Conservation (phyloP, 2,329 filamentous ascomycete species). For the Neonectria magnoliae region DNA sequence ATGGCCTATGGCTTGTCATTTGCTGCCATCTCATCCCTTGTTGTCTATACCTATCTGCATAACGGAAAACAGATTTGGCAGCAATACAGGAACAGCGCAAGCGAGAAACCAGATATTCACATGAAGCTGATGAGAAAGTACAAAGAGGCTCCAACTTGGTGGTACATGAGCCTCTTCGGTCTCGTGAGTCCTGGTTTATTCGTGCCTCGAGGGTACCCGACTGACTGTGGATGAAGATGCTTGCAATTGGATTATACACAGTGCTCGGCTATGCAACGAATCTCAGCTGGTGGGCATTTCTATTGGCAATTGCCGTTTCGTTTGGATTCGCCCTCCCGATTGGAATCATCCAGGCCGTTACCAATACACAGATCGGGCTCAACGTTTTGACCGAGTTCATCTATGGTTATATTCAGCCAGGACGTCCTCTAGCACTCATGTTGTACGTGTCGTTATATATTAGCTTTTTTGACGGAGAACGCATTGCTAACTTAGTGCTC, state of each 20-base stretch:
- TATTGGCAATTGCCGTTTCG: constrained; percentile 72
- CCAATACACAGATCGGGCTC: constrained; percentile 76
- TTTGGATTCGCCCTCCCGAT: constrained; percentile 73
- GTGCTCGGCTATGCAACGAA: constrained; percentile 72
- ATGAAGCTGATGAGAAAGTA: constrained; percentile 73
- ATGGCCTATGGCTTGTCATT: constrained; percentile 77
- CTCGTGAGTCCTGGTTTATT: constrained; percentile 52
- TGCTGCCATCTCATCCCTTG: constrained; percentile 73
- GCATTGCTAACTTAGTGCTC: constrained; percentile 1
- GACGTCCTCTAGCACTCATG: constrained; percentile 77
- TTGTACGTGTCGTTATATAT: constrained; percentile 56
- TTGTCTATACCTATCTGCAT: constrained; percentile 75
- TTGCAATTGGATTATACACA: constrained; percentile 63
- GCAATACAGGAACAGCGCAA: constrained; percentile 68
- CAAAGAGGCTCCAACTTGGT: constrained; percentile 70
- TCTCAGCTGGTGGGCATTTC: constrained; percentile 77
- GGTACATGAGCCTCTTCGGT: constrained; percentile 68
- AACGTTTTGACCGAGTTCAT: constrained; percentile 82
- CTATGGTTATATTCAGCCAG: constrained; percentile 79
- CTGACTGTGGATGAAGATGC: constrained; percentile 53
- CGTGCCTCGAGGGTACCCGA: constrained; percentile 11
- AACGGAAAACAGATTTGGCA: constrained; percentile 73
- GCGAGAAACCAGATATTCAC: constrained; percentile 70
- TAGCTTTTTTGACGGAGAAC: too few species aligned
- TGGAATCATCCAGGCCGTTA: constrained; percentile 75